phyloP scores from a whole-genome alignment of 2,329 filamentous ascomycete genomes.

The Stachybotrys chlorohalonatus region DNA sequence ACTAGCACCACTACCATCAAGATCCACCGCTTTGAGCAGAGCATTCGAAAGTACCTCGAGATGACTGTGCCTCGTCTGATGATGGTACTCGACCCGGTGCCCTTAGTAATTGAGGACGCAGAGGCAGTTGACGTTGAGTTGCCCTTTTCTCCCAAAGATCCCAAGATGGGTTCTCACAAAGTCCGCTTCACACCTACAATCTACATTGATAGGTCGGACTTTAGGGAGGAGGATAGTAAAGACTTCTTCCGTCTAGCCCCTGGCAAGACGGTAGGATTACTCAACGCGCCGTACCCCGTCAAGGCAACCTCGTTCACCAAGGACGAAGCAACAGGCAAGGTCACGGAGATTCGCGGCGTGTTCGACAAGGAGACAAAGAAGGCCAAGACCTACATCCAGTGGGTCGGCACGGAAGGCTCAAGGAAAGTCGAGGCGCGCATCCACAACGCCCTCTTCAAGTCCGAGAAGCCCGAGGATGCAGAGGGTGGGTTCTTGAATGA shows the following conservation, averaged over 20 bases:
- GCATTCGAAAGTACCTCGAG: slow-evolving; percentile 79
- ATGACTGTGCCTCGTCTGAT: slow-evolving; percentile 80
- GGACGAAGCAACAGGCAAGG: slow-evolving; percentile 52
- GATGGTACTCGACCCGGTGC: slow-evolving; percentile 79
- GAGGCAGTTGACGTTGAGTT: slow-evolving; percentile 54
- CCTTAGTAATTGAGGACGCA: slow-evolving; percentile 72
- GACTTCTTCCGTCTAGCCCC: slow-evolving; percentile 77
- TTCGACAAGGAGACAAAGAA: slow-evolving; percentile 64
- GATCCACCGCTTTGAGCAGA: slow-evolving; percentile 74
- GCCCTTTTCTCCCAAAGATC: slow-evolving; percentile 77
- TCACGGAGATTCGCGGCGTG: slow-evolving; percentile 53
- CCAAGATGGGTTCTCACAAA: slow-evolving; percentile 53
- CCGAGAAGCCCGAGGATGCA: slow-evolving; percentile 68
- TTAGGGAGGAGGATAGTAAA: slow-evolving; percentile 63
- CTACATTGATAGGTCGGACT: slow-evolving; percentile 79
- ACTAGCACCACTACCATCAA: slow-evolving; percentile 73
- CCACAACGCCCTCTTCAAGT: slow-evolving; percentile 79
- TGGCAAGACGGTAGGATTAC: slow-evolving; percentile 66
- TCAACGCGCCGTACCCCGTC: slow-evolving; percentile 64
- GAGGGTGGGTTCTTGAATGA: slow-evolving; percentile 76
- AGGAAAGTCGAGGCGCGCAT: slow-evolving; percentile 66
- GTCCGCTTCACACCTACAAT: slow-evolving; percentile 64
- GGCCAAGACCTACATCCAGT: slow-evolving; percentile 82
- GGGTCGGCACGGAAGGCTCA: slow-evolving; percentile 63
- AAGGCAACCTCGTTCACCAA: slow-evolving; percentile 62